These are phyloP conservation scores for Tuber brumale DNA, from an alignment of 495 filamentous ascomycete genomes.

Conservation along the genomic window DNA sequence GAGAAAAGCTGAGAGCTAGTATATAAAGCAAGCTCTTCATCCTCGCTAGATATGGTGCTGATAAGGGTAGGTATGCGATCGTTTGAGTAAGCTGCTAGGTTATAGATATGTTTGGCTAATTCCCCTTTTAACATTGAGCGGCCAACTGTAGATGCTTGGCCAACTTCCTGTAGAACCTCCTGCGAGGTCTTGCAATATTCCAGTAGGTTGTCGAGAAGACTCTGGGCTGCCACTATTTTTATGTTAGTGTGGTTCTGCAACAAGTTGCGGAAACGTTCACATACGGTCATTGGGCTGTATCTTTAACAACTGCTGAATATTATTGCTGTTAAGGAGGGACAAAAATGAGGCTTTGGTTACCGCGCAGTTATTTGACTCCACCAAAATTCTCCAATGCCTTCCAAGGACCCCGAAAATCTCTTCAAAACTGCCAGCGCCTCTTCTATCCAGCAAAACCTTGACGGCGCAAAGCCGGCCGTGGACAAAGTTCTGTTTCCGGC, in stretches of 20 bases:
- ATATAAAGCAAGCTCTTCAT: conserved; percentile 27
- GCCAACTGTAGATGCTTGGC: conserved; percentile 16
- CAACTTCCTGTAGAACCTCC: conserved; percentile 17
- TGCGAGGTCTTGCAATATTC: conserved; percentile 12
- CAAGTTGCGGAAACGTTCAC: conserved; percentile 1
- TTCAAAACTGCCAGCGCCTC: conserved; percentile 24
- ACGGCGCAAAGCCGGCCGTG: conserved; percentile 63
- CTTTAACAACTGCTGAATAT: conserved; percentile 12
- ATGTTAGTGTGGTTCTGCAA: not conserved
- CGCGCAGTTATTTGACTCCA: conserved; percentile 32
- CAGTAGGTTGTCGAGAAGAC: not conserved
- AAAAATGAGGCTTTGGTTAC: conserved; percentile 41
- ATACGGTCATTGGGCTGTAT: conserved; percentile 14
- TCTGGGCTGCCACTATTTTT: not conserved
- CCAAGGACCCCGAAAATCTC: conserved; percentile 13
- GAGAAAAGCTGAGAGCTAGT: conserved; percentile 12
- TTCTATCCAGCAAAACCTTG: conserved; percentile 51
- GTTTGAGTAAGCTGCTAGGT: not conserved
- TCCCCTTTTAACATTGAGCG: conserved; percentile 33
- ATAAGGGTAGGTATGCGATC: conserved; percentile 1
- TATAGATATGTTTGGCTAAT: conserved; percentile 19
- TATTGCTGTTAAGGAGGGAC: conserved; percentile 26
- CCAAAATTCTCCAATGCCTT: conserved; percentile 14
- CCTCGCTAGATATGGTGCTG: conserved; percentile 9
- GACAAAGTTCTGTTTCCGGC: conserved; percentile 52